Evolutionary conservation across 768 basidiomycete genomes (phyloP), one percentile per base, ranked within the genome.

Genomic region (Calocybe gangraenosa): DNA sequence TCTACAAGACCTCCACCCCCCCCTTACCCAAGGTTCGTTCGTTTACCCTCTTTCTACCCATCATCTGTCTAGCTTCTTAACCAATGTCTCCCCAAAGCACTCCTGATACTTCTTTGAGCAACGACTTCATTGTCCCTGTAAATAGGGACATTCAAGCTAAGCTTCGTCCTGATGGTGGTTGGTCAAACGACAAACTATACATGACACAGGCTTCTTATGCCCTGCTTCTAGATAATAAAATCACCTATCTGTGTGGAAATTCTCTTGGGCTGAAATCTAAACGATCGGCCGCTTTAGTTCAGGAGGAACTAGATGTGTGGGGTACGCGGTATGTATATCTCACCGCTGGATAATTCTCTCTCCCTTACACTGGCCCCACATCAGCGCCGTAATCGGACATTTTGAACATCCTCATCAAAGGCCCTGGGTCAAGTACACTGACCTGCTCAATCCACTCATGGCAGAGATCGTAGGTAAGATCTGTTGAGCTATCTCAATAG

Each of bases 221-320:
- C 44, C 40, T 22, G 30, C 46, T 50, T 70, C 65, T 63, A 73
- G 78, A 79, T 40, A 62, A 59, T 44, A 67, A 71, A 44, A 83
- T 81, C 62, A 80, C 83, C 25, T 99, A 99, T 64, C 81, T 99
- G 41, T 94, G 91, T 61, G 96, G 96, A 25, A 98, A 99, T 68
- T 97, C 93, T 19, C 77, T 98, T 8, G 96, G 96, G 3, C 73
- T 86, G 44, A 69, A 90, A 57, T 79, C 88, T 35, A 89, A 82
- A 61, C 72, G 79, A 30, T 87, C 93, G 22, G 75, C 77, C 51
- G 61, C 72, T 49, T 71, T 93, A 35, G 70, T 98, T 13, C 68
- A 86, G 50, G 80, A 95, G 64, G 96, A 99, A 64, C 65, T 98
- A 40, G 61, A 76, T 39, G 83, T 84, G 21, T 99, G 96, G 96